Conservation (phyloP, 345 rosid genomes). For the Eucalyptus curtisii region DNA sequence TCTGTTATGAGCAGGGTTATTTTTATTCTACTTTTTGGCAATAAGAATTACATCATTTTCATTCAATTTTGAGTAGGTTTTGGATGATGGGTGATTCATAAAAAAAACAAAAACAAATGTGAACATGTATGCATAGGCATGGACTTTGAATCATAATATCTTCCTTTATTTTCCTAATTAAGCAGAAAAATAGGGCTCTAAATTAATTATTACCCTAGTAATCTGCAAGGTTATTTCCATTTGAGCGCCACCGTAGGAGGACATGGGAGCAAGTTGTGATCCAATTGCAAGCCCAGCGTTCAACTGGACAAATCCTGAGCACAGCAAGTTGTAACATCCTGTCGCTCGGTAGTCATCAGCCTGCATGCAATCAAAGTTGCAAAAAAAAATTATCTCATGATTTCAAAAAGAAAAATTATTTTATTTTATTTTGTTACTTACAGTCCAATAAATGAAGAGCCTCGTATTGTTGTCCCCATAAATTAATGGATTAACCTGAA, state of each 20-base stretch:
- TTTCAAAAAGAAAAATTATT: background rate
- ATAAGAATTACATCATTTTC: background rate
- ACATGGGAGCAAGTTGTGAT: conserved; percentile 29
- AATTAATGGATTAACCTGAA: conserved; percentile 84
- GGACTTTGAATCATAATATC: background rate
- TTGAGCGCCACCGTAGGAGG: conserved; percentile 69
- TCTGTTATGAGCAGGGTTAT: background rate
- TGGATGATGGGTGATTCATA: background rate
- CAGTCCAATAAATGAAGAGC: conserved; percentile 98
- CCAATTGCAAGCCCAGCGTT: conserved; percentile 76
- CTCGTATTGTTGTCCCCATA: conserved; percentile 91
- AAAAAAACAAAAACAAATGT: background rate
- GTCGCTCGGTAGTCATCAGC: conserved; percentile 85
- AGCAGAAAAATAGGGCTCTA: background rate
- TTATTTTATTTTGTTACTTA: conserved; percentile 7
- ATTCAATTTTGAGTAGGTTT: background rate
- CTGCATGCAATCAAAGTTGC: conserved; percentile 13
- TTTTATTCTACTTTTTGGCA: background rate
- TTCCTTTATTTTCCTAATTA: background rate
- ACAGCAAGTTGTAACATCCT: conserved; percentile 89
- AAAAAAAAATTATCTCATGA: background rate
- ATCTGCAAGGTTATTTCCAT: conserved; percentile 86
- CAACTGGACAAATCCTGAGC: conserved; percentile 93
- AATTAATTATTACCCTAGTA: conserved; percentile 35
- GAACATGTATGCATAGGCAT: background rate